Evolutionary conservation across 1,139 yeast species (phyloP).

Genomic region (Geotrichum carabidarum): DNA sequence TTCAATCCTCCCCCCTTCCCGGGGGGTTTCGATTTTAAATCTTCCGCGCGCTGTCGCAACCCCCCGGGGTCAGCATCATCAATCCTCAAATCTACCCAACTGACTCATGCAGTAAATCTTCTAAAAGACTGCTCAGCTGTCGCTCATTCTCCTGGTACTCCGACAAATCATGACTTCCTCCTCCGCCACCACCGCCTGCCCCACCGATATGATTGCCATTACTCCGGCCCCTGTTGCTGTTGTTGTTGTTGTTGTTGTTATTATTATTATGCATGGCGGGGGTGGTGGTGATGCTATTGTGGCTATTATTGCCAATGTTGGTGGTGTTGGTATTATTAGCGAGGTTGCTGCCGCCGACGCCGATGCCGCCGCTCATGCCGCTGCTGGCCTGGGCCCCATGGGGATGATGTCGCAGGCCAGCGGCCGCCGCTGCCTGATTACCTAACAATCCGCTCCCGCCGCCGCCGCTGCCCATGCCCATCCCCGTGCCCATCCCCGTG

Average conservation of each 20-base stretch:
- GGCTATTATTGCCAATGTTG: too few species aligned
- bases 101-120: constrained; percentile 10
- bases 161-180: not conserved
- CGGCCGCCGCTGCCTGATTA: too few species aligned
- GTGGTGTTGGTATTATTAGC: not conserved
- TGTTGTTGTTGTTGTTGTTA: not conserved
- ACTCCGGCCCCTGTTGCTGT: not conserved
- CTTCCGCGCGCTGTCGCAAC: too few species aligned
- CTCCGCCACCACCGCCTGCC: not conserved
- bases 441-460: not conserved
- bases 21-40: not conserved
- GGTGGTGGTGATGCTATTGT: too few species aligned
- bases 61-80: too few species aligned
- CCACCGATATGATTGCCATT: too few species aligned
- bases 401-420: too few species aligned
- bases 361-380: too few species aligned
- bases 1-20: too few species aligned
- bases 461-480: not conserved
- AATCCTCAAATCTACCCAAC: not conserved
- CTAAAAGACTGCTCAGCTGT: constrained; percentile 7
- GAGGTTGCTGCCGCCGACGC: too few species aligned
- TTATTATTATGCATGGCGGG: too few species aligned
- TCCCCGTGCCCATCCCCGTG: not conserved
- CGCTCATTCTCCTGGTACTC: constrained; percentile 5
- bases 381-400: not conserved